Base-by-base conservation (phyloP, 1,284 basidiomycete genomes). In the Ganoderma leucocontextum region DNA sequence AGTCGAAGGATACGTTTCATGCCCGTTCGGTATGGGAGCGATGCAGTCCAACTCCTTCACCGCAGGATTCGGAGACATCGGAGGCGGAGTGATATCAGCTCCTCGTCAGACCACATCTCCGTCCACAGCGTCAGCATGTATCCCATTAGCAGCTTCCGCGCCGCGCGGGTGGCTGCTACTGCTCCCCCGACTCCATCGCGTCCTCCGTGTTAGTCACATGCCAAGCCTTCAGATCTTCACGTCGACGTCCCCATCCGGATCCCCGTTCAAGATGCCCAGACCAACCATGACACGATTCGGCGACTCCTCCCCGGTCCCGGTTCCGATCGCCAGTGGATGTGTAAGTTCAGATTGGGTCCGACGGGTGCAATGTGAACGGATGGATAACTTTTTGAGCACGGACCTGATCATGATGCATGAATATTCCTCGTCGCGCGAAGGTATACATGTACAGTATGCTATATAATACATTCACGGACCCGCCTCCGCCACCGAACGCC, bases 211-310 rank as follows among this genome's bases (percentile, higher is more conserved):
- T 4, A n/a, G 33, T 17, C 33, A 38, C 55, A 17, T 35, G 15
- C n/a, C n/a, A n/a, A 33, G 33, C 29, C n/a, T 49, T 22, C 2
- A 12, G n/a, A 65, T 65, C 29, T 44, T 38, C 44, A n/a, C n/a
- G n/a, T n/a, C n/a, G n/a, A 68, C 61, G n/a, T 65, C 67, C 9
- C 22, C 67, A 15, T 60, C 36, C 35, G 13, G 2, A n/a, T 65
- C 38, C 19, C 12, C 47, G 8, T 53, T 47, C 25, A 12, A 6
- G n/a, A 38, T 39, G 25, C 47, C 29, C 33, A 44, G 35, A 8
- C 33, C 41, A n/a, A n/a, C n/a, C n/a, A n/a, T n/a, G 15, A 22
- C 59, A 38, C 8, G 38, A 39, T 36, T 7, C 22, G 10, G 38
- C 36, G 10, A 19, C 35, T 10, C 22, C 36, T 2, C 7, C 36